Conservation (phyloP, 2,329 filamentous ascomycete genomes). For the Colletotrichum euphorbiae region DNA sequence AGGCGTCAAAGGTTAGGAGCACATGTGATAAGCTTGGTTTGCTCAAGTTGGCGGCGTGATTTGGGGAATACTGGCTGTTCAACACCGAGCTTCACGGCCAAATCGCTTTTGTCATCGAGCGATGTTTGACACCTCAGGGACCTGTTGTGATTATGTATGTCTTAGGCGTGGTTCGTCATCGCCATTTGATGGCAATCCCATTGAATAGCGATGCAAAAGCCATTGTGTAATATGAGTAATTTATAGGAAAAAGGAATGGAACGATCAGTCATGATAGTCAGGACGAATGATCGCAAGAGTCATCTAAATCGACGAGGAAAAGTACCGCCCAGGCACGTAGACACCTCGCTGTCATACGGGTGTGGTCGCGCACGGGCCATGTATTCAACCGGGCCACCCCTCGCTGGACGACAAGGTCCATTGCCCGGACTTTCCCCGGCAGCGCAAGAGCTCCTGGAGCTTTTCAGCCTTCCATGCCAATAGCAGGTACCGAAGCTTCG, state of each 20-base stretch:
- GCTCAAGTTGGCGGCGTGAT: not conserved
- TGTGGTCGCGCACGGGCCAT: conserved; percentile 1
- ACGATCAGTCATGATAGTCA: no score
- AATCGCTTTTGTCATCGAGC: not conserved
- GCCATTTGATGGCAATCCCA: no score
- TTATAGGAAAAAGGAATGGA: no score
- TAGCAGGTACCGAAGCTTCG: conserved; percentile 44
- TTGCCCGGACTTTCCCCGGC: conserved; percentile 39
- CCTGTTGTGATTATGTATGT: not conserved
- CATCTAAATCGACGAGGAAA: no score
- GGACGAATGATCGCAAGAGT: no score
- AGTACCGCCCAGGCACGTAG: not conserved
- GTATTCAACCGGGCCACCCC: not conserved
- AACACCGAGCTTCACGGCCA: not conserved
- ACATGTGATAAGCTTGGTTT: not conserved
- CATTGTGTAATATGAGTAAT: no score
- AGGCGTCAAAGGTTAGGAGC: not conserved
- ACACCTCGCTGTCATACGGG: not conserved
- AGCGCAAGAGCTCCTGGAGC: conserved; percentile 39
- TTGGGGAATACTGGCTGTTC: not conserved
- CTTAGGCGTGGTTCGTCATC: conserved; percentile 1
- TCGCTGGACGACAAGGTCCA: conserved; percentile 7
- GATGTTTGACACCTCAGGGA: not conserved
- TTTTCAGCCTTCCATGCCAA: conserved; percentile 40
- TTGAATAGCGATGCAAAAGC: no score